These are phyloP conservation scores for Polychytrium aggregatum DNA, from an alignment of 192 early-diverging fungal species.

Conservation along the genomic window DNA sequence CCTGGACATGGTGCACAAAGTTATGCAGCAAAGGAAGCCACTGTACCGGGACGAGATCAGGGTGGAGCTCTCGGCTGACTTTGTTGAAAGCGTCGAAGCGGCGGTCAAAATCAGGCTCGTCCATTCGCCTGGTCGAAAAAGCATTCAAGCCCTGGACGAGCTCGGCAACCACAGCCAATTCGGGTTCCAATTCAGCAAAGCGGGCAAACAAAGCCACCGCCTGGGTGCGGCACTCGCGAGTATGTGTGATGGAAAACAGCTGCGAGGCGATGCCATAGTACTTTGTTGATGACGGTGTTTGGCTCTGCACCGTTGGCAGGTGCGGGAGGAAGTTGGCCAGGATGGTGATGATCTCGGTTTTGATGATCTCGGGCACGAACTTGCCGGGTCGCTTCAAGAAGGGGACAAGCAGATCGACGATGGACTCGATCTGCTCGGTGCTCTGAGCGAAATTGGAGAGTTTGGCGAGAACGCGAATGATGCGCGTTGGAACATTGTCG, in stretches of 20 bases:
- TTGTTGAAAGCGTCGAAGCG: conserved; percentile 61
- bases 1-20: conserved; percentile 69
- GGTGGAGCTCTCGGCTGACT: conserved; percentile 61
- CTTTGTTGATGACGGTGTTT: conserved; percentile 9
- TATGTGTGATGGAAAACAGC: conserved; percentile 57
- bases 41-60: conserved; percentile 48
- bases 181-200: conserved; percentile 52
- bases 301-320: conserved; percentile 38
- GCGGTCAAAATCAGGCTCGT: conserved; percentile 79
- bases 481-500: conserved; percentile 31
- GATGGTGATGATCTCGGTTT: conserved; percentile 73
- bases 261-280: conserved; percentile 59
- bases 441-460: conserved; percentile 62
- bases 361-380: conserved; percentile 65
- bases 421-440: conserved; percentile 48
- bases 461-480: conserved; percentile 70
- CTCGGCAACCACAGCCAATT: conserved; percentile 28
- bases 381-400: conserved; percentile 59
- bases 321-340: conserved; percentile 67
- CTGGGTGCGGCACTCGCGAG: conserved; percentile 49
- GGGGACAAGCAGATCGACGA: conserved; percentile 76
- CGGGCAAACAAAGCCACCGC: conserved; percentile 48
- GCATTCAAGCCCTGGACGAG: conserved; percentile 71
- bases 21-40: conserved; percentile 90
- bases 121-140: conserved; percentile 57